phyloP scores from a whole-genome alignment of 352 stramenopile genomes.

The Achlya hypogyna region DNA sequence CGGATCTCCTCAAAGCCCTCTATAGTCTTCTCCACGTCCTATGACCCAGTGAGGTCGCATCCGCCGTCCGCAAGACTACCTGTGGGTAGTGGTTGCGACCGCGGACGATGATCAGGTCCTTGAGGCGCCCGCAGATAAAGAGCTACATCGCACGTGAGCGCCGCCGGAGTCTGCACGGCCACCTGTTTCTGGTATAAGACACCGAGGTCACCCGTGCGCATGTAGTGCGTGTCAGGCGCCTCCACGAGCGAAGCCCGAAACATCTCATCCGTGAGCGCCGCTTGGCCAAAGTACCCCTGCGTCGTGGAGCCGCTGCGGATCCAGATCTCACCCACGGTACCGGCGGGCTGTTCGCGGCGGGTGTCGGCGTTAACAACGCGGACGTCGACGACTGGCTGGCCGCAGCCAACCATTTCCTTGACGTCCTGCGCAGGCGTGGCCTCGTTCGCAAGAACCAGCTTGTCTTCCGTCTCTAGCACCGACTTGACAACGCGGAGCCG shows the following conservation, averaged over 20 bases:
- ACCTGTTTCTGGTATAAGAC: slow-evolving; percentile 93
- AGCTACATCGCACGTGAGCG: too few relatives aligned
- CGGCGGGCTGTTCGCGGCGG: slow-evolving; percentile 30
- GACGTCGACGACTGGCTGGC: slow-evolving; percentile 88
- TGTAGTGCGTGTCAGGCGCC: slow-evolving; percentile 43
- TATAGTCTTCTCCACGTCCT: slow-evolving; percentile 95
- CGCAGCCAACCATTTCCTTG: slow-evolving; percentile 91
- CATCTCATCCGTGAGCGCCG: slow-evolving; percentile 64
- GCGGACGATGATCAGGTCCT: slow-evolving; percentile 99
- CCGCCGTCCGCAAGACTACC: background rate
- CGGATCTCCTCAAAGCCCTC: slow-evolving; percentile 76
- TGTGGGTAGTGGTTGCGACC: slow-evolving; percentile 97
- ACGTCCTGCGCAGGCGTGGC: slow-evolving; percentile 6
- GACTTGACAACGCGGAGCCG: slow-evolving; percentile 85
- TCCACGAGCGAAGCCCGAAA: slow-evolving; percentile 82
- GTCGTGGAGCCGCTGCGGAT: slow-evolving; percentile 88
- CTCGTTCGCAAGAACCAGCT: slow-evolving; percentile 29
- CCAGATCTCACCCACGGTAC: slow-evolving; percentile 82
- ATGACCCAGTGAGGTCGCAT: slow-evolving; percentile 19
- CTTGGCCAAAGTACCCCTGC: slow-evolving; percentile 88
- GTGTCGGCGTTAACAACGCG: slow-evolving; percentile 89
- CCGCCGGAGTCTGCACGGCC: background rate
- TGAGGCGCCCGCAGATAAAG: slow-evolving; percentile 97
- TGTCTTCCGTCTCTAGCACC: slow-evolving; percentile 75
- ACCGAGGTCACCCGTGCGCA: slow-evolving; percentile 95